These are phyloP conservation scores for Boletus eberwhitei DNA, from an alignment of 768 basidiomycete genomes.

Conservation along the genomic window DNA sequence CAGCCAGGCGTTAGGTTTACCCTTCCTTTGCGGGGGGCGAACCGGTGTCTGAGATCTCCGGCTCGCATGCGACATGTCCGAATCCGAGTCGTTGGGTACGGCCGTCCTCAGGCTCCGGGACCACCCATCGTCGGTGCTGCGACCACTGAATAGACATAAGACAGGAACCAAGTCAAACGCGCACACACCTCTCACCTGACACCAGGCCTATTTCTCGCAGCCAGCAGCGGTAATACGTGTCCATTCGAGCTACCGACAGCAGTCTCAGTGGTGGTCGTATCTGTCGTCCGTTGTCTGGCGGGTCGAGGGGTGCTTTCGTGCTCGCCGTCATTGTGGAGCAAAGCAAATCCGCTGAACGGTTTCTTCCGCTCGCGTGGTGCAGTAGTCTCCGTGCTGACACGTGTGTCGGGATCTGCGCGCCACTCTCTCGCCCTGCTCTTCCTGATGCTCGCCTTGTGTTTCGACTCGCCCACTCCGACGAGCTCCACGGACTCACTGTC, in stretches of 20 bases:
- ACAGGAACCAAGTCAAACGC: neutral
- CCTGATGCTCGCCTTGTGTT: neutral
- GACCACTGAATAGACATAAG: neutral
- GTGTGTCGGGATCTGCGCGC: neutral
- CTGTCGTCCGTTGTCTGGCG: neutral
- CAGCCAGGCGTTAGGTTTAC: conserved; percentile 10
- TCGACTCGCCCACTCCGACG: neutral
- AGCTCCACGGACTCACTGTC: conserved; percentile 6
- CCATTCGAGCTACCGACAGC: neutral
- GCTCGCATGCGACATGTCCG: conserved; percentile 15
- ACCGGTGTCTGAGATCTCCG: conserved; percentile 11
- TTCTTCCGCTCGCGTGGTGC: neutral
- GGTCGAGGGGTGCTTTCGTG: conserved; percentile 28
- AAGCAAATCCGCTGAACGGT: neutral
- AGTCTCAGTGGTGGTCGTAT: neutral
- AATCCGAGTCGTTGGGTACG: conserved; percentile 14
- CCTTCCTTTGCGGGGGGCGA: neutral
- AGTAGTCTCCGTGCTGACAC: neutral
- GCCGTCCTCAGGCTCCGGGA: conserved; percentile 4
- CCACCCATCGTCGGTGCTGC: conserved; percentile 4
- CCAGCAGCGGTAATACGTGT: conserved; percentile 14
- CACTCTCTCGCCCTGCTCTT: neutral
- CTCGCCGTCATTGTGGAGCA: conserved; percentile 8
- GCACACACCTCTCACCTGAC: conserved; percentile 11
- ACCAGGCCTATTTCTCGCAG: conserved; percentile 13